phyloP scores from a whole-genome alignment of 192 early-diverging fungal species.

The Linnemannia exigua region DNA sequence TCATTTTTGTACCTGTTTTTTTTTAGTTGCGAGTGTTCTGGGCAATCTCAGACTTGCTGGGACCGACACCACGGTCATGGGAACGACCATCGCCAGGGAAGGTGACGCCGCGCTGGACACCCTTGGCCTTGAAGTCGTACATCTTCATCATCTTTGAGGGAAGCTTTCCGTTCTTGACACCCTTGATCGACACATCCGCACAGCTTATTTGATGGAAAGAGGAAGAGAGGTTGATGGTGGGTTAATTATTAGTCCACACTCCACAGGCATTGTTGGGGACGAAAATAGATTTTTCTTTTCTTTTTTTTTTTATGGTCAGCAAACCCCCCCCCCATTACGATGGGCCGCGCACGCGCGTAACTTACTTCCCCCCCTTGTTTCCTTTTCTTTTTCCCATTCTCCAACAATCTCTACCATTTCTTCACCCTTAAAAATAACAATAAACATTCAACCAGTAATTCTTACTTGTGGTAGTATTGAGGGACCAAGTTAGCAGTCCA shows the following conservation, averaged over 20 bases:
- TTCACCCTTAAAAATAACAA: not conserved
- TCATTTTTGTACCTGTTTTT: not conserved
- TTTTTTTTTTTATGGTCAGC: not conserved
- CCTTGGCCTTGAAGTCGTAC: conserved; percentile 38
- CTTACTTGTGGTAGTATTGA: conserved; percentile 53
- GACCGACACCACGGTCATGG: conserved; percentile 27
- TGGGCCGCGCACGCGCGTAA: not conserved
- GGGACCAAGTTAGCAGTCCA: conserved; percentile 39
- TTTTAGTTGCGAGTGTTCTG: not conserved
- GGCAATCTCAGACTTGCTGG: conserved; percentile 2
- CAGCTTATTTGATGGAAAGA: conserved; percentile 13
- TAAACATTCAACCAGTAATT: too few relatives aligned
- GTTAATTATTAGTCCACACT: not conserved
- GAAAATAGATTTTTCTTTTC: not conserved
- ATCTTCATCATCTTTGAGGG: conserved; percentile 32
- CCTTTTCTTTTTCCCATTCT: not conserved
- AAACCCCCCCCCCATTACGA: not conserved
- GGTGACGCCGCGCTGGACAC: conserved; percentile 22
- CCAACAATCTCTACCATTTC: not conserved
- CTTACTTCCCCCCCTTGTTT: too few relatives aligned
- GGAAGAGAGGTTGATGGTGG: not conserved
- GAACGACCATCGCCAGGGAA: conserved; percentile 45
- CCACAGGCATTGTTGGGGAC: not conserved
- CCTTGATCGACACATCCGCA: conserved; percentile 40
- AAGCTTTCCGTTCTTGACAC: conserved; percentile 37